Conservation (phyloP, 106 monocot species). For the Allium cepa region DNA sequence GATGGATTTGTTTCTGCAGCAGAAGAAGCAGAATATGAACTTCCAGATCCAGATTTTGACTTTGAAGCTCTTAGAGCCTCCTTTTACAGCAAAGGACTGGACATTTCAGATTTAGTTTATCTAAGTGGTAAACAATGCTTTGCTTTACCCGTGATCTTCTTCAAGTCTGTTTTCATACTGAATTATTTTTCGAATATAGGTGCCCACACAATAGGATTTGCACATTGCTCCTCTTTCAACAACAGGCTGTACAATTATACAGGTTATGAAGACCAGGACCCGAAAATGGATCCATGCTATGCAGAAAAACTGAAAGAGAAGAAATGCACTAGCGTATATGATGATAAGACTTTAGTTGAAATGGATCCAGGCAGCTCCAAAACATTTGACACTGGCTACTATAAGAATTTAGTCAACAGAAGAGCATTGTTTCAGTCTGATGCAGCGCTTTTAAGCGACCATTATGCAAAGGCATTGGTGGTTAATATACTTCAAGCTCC, state of each 20-base stretch:
- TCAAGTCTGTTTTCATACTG: background rate
- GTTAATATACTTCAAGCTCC: background rate
- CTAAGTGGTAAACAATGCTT: background rate
- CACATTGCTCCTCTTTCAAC: slow-evolving; percentile 34
- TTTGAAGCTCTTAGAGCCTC: background rate
- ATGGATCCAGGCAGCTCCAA: slow-evolving; percentile 1
- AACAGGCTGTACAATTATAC: slow-evolving; percentile 23
- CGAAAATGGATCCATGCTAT: background rate
- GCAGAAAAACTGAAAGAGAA: slow-evolving; percentile 7
- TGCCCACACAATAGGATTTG: slow-evolving; percentile 43
- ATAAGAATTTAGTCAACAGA: slow-evolving; percentile 8
- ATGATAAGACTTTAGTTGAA: background rate
- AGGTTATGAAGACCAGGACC: slow-evolving; percentile 9
- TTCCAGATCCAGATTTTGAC: background rate
- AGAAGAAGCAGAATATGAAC: background rate
- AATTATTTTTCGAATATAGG: background rate
- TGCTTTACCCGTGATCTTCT: background rate
- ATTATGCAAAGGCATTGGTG: slow-evolving; percentile 7
- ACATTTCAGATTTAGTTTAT: slow-evolving; percentile 1
- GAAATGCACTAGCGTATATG: slow-evolving; percentile 1
- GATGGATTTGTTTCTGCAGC: slow-evolving; percentile 6
- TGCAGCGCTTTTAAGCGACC: slow-evolving; percentile 18
- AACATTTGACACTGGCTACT: slow-evolving; percentile 6
- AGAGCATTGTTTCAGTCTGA: slow-evolving; percentile 45
- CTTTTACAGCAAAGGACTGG: slow-evolving; percentile 7